Evolutionary conservation across 2,329 filamentous ascomycete species (phyloP).

Genomic region (Colletotrichum sp.): DNA sequence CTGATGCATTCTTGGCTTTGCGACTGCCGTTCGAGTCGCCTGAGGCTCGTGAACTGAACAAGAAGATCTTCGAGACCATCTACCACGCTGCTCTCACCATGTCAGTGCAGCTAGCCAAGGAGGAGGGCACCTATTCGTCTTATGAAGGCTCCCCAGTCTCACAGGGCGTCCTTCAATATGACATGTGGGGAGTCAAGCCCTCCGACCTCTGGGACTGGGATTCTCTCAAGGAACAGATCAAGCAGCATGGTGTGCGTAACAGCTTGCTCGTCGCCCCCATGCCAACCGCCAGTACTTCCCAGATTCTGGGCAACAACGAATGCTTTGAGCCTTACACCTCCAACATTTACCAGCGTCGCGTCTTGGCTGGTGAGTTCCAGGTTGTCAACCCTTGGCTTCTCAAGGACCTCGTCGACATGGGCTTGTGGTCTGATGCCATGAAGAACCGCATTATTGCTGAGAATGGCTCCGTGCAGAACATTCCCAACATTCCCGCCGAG

Average conservation of each 20-base stretch:
- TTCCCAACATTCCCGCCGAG: slow-evolving; percentile 94
- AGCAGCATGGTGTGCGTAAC: slow-evolving; percentile 93
- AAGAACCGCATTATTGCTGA: slow-evolving; percentile 99
- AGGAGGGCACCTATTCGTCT: slow-evolving; percentile 83
- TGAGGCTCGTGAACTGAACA: slow-evolving; percentile 92
- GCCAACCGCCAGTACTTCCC: slow-evolving; percentile 96
- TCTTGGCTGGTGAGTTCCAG: slow-evolving; percentile 98
- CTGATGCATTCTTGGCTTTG: slow-evolving; percentile 95
- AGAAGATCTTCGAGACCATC: slow-evolving; percentile 99
- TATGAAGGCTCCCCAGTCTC: slow-evolving; percentile 95
- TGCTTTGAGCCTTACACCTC: slow-evolving; percentile 99
- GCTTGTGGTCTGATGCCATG: slow-evolving; percentile 99
- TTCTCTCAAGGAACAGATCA: slow-evolving; percentile 85
- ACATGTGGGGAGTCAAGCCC: slow-evolving; percentile 97
- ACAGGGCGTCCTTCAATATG: slow-evolving; percentile 94
- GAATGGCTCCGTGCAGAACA: slow-evolving; percentile 93
- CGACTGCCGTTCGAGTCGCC: slow-evolving; percentile 97
- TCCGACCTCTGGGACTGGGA: slow-evolving; percentile 98
- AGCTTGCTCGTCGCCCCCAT: slow-evolving; percentile 94
- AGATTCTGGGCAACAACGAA: slow-evolving; percentile 99
- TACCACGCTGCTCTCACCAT: slow-evolving; percentile 94
- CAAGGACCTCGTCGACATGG: slow-evolving; percentile 97
- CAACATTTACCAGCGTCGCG: slow-evolving; percentile 99
- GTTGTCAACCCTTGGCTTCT: slow-evolving; percentile 99
- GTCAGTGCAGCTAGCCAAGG: slow-evolving; percentile 84